These are phyloP conservation scores for Stagonosporopsis chrysanthemi DNA, from an alignment of 2,329 filamentous ascomycete genomes.

Conservation along the genomic window DNA sequence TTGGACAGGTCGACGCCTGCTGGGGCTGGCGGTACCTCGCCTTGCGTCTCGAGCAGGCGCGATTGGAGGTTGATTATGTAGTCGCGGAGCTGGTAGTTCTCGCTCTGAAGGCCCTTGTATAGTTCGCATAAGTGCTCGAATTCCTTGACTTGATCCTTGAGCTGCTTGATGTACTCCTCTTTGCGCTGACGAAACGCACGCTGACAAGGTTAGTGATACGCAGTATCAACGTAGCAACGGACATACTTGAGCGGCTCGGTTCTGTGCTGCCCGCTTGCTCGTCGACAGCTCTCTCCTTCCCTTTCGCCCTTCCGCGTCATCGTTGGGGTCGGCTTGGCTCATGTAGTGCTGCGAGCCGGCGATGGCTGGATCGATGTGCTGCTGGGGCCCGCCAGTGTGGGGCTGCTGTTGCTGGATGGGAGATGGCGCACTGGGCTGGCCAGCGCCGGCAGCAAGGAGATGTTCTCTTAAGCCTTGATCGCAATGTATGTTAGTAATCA, in stretches of 20 bases:
- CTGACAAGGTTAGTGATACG: conserved; percentile 58
- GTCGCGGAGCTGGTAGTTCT: conserved; percentile 90
- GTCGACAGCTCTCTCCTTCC: conserved; percentile 91
- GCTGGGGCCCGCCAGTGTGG: conserved; percentile 55
- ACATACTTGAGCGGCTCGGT: conserved; percentile 89
- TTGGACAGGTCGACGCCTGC: conserved; percentile 74
- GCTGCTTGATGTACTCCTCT: conserved; percentile 96
- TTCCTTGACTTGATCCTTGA: conserved; percentile 91
- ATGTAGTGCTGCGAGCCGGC: conserved; percentile 59
- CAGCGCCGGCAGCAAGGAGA: conserved; percentile 63
- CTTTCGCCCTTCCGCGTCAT: conserved; percentile 60
- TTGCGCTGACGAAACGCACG: conserved; percentile 97
- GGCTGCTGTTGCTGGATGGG: conserved; percentile 37
- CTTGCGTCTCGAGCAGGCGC: conserved; percentile 80
- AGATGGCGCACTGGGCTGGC: conserved; percentile 44
- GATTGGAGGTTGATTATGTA: conserved; percentile 93
- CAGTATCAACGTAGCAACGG: background rate
- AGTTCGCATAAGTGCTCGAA: conserved; percentile 76
- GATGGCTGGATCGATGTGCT: conserved; percentile 67
- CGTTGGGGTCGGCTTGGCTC: conserved; percentile 56
- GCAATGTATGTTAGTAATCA: conserved; percentile 44
- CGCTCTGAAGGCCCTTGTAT: conserved; percentile 81
- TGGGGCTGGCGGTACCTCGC: conserved; percentile 84
- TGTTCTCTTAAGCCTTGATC: conserved; percentile 68
- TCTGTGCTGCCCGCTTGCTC: conserved; percentile 95